Evolutionary conservation across 2,329 filamentous ascomycete species (phyloP), one percentile per base, ranked within the genome.

Genomic region (Penicillium vulpinum): DNA sequence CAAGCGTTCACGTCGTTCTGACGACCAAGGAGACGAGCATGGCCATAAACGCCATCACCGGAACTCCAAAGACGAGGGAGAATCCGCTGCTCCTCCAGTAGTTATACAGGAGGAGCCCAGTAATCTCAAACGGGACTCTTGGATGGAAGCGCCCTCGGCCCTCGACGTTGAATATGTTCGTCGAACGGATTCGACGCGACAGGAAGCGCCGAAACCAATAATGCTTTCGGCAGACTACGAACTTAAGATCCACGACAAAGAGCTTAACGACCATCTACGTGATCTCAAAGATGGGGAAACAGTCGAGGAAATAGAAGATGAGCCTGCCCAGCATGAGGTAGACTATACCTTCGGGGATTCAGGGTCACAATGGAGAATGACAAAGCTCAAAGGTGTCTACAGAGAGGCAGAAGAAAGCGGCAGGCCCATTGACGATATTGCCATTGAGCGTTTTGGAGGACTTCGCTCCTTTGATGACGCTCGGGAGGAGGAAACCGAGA

Each of bases 301-400:
- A 0, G 61, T 81, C 2, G 82, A 85, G 28, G 80, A 85, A 15
- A 72, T 84, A 10, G 77, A 81, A 22, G 73, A 84, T 7, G 76
- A 83, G 61, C 80, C 83, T 2, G 78, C 81, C 0, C 76, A 85
- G 43, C 80, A 85, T 51, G 83, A 89, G 54, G 85, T 95, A 9
- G 80, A 85, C 56, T 99, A 97, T 70, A 90, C 79, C 0, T 95
- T 99, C 73, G 94, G 95, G 18, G 94, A 99, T 72, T 78, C 85
- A 7, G 93, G 94, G 0, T 93, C 92, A 15, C 85, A 91, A 66
- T 99, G 95, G 94, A 88, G 95, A 48, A 96, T 99, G 92, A 96
- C 89, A 6, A 97, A 92, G 73, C 84, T 99, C 31, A 92, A 89
- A 63, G 89, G 87, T 11, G 90, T 96, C 2, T 96, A 96, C 73